phyloP scores from a whole-genome alignment of 1,284 basidiomycete species.

The Laetiporus sulphureus region DNA sequence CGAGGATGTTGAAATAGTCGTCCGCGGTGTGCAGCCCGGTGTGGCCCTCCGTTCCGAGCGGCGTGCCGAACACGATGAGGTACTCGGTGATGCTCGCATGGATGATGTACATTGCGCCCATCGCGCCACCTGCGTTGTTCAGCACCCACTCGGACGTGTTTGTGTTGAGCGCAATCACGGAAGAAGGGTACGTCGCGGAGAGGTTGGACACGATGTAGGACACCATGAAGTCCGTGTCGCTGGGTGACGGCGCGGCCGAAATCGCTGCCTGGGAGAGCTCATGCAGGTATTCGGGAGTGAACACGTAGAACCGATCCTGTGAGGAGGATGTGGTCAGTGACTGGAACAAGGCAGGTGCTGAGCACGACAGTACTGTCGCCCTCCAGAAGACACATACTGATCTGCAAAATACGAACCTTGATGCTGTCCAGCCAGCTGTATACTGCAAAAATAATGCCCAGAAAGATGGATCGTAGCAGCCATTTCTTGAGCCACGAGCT shows the following conservation, averaged over 20 bases:
- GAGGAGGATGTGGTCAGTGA: background rate
- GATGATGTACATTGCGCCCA: slow-evolving; percentile 98
- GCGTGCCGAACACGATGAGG: slow-evolving; percentile 93
- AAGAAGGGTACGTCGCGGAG: slow-evolving; percentile 54
- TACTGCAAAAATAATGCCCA: slow-evolving; percentile 30
- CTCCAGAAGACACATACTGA: background rate
- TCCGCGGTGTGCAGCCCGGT: slow-evolving; percentile 91
- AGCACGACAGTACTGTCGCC: background rate
- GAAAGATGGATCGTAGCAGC: slow-evolving; percentile 34
- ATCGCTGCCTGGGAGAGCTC: slow-evolving; percentile 51
- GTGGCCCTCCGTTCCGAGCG: slow-evolving; percentile 95
- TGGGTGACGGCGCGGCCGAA: slow-evolving; percentile 14
- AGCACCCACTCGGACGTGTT: slow-evolving; percentile 86
- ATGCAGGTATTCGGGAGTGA: slow-evolving; percentile 67
- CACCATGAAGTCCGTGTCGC: slow-evolving; percentile 62
- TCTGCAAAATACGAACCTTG: slow-evolving; percentile 25
- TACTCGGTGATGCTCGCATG: slow-evolving; percentile 93
- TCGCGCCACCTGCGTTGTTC: slow-evolving; percentile 97
- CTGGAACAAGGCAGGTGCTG: slow-evolving; percentile 16
- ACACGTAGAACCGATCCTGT: slow-evolving; percentile 60
- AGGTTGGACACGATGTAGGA: slow-evolving; percentile 73
- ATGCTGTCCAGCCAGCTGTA: slow-evolving; percentile 38
- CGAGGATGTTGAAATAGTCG: slow-evolving; percentile 96
- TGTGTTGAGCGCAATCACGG: slow-evolving; percentile 54
- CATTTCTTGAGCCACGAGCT: slow-evolving; percentile 33